Percentiles rank a stretch among this genome's conserved stretches.
Evolutionary conservation across 2,329 filamentous ascomycete genomes (phyloP).

Genomic region (Thelonectria discophora): DNA sequence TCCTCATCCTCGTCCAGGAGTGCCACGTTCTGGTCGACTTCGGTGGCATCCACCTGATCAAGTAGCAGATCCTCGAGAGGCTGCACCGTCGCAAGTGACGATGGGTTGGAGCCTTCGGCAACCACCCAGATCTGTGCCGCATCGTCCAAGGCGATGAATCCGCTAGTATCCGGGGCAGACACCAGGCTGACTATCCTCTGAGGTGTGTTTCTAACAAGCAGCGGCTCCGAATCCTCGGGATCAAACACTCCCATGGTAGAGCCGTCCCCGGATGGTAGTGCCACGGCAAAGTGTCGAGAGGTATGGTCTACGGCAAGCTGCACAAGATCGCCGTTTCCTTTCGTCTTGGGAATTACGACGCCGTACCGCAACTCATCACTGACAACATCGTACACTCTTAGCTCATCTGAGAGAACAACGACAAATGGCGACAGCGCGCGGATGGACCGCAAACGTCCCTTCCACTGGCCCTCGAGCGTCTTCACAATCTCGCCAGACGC

Average conservation of each 20-base stretch:
- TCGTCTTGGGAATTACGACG: slow-evolving; percentile 61
- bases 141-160: slow-evolving; percentile 81
- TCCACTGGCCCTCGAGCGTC: slow-evolving; percentile 73
- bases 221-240: slow-evolving; percentile 64
- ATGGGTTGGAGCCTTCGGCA: slow-evolving; percentile 66
- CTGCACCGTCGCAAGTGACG: slow-evolving; percentile 61
- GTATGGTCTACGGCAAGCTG: slow-evolving; percentile 76
- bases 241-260: slow-evolving; percentile 74
- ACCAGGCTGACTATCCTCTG: slow-evolving; percentile 73
- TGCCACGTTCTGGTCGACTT: slow-evolving; percentile 39
- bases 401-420: slow-evolving; percentile 75
- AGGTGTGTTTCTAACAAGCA: slow-evolving; percentile 66
- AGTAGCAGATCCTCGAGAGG: slow-evolving; percentile 64
- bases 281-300: slow-evolving; percentile 72
- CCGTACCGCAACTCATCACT: slow-evolving; percentile 77
- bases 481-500: slow-evolving; percentile 72
- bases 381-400: slow-evolving; percentile 87
- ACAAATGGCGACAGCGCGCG: slow-evolving; percentile 78
- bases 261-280: slow-evolving; percentile 57
- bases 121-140: slow-evolving; percentile 75
- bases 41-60: slow-evolving; percentile 48
- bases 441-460: slow-evolving; percentile 71
- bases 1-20: slow-evolving; percentile 49
- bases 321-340: slow-evolving; percentile 56
- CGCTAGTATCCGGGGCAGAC: slow-evolving; percentile 69